Conservation (phyloP, 2,329 filamentous ascomycete genomes). For the Furcasterigmium sp. region DNA sequence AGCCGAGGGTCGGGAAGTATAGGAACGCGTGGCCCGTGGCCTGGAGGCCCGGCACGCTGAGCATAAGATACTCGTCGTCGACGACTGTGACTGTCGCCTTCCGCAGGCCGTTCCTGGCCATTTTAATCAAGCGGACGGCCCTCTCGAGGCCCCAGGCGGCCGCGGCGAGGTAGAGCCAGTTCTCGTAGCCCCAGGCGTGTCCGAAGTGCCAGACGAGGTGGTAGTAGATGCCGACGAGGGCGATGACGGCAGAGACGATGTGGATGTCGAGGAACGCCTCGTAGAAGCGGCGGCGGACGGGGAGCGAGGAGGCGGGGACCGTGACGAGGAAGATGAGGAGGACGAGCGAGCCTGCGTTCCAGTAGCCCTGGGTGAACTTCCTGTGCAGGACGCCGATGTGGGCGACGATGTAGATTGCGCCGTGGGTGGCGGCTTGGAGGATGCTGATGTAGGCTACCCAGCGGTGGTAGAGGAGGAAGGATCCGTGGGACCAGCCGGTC, state of each 20-base stretch:
- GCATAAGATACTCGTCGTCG: conserved; percentile 14
- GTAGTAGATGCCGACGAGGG: conserved; percentile 15
- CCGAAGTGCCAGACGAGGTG: conserved; percentile 16
- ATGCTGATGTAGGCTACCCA: conserved; percentile 8
- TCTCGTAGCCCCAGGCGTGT: conserved; percentile 15
- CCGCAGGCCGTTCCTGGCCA: conserved; percentile 8
- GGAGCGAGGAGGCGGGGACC: conserved; percentile 10
- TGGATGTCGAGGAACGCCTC: conserved; percentile 17
- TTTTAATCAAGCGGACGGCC: conserved; percentile 5
- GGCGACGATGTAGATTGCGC: conserved; percentile 5
- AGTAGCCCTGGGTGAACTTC: conserved; percentile 12
- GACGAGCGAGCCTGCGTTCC: conserved; percentile 14
- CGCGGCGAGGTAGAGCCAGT: conserved; percentile 13
- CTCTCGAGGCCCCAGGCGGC: conserved; percentile 13
- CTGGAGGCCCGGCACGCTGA: conserved; percentile 19
- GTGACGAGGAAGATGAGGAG: conserved; percentile 9
- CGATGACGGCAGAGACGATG: conserved; percentile 12
- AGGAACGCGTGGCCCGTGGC: conserved; percentile 25
- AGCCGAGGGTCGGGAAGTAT: conserved; percentile 25
- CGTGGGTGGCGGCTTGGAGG: conserved; percentile 6
- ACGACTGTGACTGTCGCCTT: conserved; percentile 8
- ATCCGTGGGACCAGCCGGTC: conserved; percentile 7
- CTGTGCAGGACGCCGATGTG: conserved; percentile 4
- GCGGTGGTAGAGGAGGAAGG: conserved; percentile 7
- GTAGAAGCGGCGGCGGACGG: conserved; percentile 14